phyloP scores from a whole-genome alignment of 164 flowering plant genomes.

The grape (Vitis vinifera) region DNA sequence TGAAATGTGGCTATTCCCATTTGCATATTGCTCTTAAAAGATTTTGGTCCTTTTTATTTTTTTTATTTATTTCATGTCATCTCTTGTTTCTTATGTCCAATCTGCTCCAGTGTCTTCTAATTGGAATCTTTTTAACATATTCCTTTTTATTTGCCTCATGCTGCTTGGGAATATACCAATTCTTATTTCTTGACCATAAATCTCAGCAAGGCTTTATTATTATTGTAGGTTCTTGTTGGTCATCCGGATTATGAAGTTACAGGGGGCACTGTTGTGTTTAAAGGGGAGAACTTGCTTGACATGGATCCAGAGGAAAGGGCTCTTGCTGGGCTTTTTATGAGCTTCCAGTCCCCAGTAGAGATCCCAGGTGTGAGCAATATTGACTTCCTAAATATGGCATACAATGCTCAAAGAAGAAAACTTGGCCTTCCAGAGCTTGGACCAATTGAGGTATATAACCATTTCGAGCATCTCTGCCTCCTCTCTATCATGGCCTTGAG shows the following conservation, averaged over 20 bases:
- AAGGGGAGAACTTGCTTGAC: constrained; percentile 87
- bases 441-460: constrained; percentile 68
- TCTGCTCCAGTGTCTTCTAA: not conserved
- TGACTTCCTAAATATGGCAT: constrained; percentile 87
- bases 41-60: no score
- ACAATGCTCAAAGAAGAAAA: constrained; percentile 78
- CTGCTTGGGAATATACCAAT: not conserved
- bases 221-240: constrained; percentile 89
- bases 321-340: constrained; percentile 93
- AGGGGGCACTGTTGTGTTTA: constrained; percentile 80
- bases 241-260: constrained; percentile 99
- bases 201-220: constrained; percentile 2
- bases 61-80: no score
- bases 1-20: no score
- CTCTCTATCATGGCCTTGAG: no score
- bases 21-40: no score
- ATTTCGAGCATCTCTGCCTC: not conserved
- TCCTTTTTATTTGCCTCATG: not conserved
- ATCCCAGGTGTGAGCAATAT: constrained; percentile 92
- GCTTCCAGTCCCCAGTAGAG: constrained; percentile 92
- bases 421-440: constrained; percentile 80
- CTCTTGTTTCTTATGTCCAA: no score
- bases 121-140: not conserved
- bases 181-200: not conserved
- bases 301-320: constrained; percentile 96